Evolutionary conservation across 257 asterid species (phyloP), one percentile per base, ranked within the genome.

Genomic region (Przewalskia tangutica): DNA sequence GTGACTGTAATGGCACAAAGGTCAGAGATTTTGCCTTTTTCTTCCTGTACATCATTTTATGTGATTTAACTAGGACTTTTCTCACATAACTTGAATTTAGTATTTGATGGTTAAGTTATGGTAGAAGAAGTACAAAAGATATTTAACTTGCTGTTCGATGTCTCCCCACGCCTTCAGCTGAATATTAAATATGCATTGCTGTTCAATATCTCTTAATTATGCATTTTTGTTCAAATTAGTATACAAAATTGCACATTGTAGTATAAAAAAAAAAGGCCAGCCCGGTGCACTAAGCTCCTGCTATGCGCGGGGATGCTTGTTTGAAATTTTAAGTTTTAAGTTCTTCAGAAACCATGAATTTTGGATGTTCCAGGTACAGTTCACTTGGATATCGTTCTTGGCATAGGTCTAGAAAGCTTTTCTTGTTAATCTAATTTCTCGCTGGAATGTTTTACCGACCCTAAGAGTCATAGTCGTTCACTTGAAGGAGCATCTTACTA

Each of bases 1-100:
- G 99, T 96, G n/a, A 86, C 94, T 48, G 98, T 96, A 81, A 96
- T 96, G 99, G 98, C 99, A 53, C 98, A 93, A 81, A 96, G 98
- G 99, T 96, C 64, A 64, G 77, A 75, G 20, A 50, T 50, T 23
- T 48, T 75, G 2, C 62, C 14, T 3, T 34, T 56, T 38, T 38
- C 27, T 18, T 14, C 62, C 42, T 4, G 0, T 23, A 75, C 80
- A 50, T 48, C 23, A 50, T 75, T 50, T 27, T 75, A 38, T 75
- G 62, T 75, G 80, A 75, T 50, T 50, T 14, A 50, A 7, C 8
- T 27, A 13, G 14, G 4, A 13, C 58, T 48, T 73, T 73, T 12
- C 20, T 73, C 79, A 20, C 42, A 48, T 23, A 75, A 23, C 62
- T 73, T 73, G 60, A 73, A 73, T 48, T 50, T 71, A 10, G 40